Conservation (phyloP, 257 asterid genomes). For the Petunia axillaris region DNA sequence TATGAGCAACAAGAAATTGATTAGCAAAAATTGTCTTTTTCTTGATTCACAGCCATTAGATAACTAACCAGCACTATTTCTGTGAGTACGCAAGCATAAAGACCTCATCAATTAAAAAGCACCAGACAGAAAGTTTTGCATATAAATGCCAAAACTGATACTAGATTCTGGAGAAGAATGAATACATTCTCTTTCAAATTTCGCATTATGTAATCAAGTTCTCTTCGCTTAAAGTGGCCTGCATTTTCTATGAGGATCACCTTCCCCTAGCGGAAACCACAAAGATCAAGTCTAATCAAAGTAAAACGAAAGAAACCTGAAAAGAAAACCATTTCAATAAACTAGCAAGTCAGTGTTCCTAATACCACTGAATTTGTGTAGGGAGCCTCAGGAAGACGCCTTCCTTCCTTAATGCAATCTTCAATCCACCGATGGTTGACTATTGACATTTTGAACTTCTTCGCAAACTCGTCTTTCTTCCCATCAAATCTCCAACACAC, state of each 20-base stretch:
- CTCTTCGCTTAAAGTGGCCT: neutral
- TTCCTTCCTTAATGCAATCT: slow-evolving; percentile 70
- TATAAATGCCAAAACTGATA: neutral
- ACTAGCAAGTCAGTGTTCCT: slow-evolving; percentile 11
- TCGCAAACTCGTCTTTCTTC: slow-evolving; percentile 32
- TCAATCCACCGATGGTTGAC: slow-evolving; percentile 93
- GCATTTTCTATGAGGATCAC: neutral
- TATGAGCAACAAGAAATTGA: neutral
- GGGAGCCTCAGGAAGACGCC: slow-evolving; percentile 60
- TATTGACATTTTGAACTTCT: slow-evolving; percentile 42
- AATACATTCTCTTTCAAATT: neutral
- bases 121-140: slow-evolving; percentile 16
- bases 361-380: slow-evolving; percentile 63
- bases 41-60: slow-evolving; percentile 1
- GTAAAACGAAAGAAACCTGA: slow-evolving; percentile 10
- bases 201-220: slow-evolving; percentile 6
- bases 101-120: neutral
- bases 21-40: neutral
- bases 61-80: neutral
- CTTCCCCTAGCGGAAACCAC: neutral
- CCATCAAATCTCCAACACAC: slow-evolving; percentile 55
- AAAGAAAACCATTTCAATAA: neutral
- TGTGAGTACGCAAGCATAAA: neutral
- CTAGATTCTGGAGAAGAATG: neutral
- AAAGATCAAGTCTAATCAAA: slow-evolving; percentile 19